phyloP scores from a whole-genome alignment of 2,329 filamentous ascomycete genomes.

The Podosphaera aphanis region DNA sequence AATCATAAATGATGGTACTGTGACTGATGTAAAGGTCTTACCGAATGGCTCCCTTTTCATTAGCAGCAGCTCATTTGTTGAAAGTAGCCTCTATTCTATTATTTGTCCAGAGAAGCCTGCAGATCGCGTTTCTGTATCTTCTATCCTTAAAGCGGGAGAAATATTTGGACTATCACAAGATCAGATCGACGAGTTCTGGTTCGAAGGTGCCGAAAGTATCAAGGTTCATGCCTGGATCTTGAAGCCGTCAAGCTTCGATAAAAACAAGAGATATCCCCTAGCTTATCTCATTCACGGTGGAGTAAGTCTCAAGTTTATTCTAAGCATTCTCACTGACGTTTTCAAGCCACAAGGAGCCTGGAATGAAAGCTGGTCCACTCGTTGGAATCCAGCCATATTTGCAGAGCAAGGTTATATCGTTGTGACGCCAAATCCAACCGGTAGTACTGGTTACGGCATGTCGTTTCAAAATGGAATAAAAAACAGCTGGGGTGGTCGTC shows the following conservation, averaged over 20 bases:
- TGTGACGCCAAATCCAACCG: conserved; percentile 62
- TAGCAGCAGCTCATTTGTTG: conserved; percentile 42
- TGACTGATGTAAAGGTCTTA: conserved; percentile 29
- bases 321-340: neutral
- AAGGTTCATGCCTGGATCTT: conserved; percentile 41
- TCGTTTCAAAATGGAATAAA: conserved; percentile 53
- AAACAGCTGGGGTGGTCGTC: conserved; percentile 62
- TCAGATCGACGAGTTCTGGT: conserved; percentile 49
- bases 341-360: conserved; percentile 15
- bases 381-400: conserved; percentile 72
- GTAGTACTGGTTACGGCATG: conserved; percentile 64
- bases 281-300: conserved; percentile 66
- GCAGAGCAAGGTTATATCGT: conserved; percentile 75
- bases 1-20: conserved; percentile 29
- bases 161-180: conserved; percentile 38
- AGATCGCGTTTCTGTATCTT: conserved; percentile 27
- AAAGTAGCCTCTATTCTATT: conserved; percentile 47
- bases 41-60: conserved; percentile 32
- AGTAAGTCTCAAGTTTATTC: neutral
- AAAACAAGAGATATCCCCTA: conserved; percentile 50
- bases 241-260: conserved; percentile 42
- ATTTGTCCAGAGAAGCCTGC: conserved; percentile 19
- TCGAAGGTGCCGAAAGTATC: conserved; percentile 35
- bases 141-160: conserved; percentile 39
- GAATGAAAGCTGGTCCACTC: conserved; percentile 27